phyloP scores from a whole-genome alignment of 2,329 filamentous ascomycete genomes.

The Fusarium albosuccineum region DNA sequence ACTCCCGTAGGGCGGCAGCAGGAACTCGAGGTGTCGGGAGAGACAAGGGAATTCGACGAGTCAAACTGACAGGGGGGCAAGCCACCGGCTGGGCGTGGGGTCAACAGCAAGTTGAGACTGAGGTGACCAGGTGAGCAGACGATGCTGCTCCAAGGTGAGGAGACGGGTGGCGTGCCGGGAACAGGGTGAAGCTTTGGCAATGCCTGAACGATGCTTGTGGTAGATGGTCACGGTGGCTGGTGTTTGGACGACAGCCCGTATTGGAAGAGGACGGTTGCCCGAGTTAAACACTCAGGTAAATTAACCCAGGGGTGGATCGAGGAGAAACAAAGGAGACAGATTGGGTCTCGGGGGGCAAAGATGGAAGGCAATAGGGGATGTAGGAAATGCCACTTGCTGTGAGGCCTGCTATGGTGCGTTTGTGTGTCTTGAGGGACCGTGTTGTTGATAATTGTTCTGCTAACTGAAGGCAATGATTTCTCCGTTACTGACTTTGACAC shows the following conservation, averaged over 20 bases:
- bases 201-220: constrained; percentile 18
- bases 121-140: constrained; percentile 46
- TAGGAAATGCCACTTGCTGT: constrained; percentile 32
- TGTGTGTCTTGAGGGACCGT: constrained; percentile 23
- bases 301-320: constrained; percentile 15
- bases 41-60: constrained; percentile 29
- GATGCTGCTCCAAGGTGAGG: constrained; percentile 45
- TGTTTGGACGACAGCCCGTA: constrained; percentile 39
- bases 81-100: constrained; percentile 41
- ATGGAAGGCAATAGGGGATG: constrained; percentile 21
- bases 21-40: constrained; percentile 24
- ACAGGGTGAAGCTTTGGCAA: constrained; percentile 15
- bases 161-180: constrained; percentile 45
- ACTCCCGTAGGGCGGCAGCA: constrained; percentile 3
- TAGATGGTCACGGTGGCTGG: constrained; percentile 39
- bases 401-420: constrained; percentile 12
- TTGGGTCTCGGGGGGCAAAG: constrained; percentile 21
- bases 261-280: constrained; percentile 13
- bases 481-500: constrained; percentile 27
- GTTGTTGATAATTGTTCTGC: constrained; percentile 3
- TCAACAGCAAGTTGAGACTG: constrained; percentile 27
- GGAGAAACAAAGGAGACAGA: constrained; percentile 25
- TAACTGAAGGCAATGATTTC: not conserved
- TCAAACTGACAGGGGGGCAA: constrained; percentile 22
- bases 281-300: constrained; percentile 11